These are phyloP conservation scores for Hemisphaericaspora xylofermentans DNA, from an alignment of 1,139 yeast genomes.

Conservation along the genomic window DNA sequence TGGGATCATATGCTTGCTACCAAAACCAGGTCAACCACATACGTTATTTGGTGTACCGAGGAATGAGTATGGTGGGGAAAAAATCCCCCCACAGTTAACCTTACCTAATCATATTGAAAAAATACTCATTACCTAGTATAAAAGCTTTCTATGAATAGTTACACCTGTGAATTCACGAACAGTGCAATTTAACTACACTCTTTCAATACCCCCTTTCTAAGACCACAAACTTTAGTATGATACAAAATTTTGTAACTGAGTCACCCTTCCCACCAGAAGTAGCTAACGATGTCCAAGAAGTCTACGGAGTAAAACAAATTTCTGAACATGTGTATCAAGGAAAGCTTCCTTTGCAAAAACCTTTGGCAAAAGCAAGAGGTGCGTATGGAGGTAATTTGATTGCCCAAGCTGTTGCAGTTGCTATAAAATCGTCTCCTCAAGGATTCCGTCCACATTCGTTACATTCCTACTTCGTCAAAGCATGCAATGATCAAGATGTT, in stretches of 20 bases:
- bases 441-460: conserved; percentile 44
- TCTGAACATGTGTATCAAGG: conserved; percentile 27
- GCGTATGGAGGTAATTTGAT: conserved; percentile 44
- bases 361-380: conserved; percentile 32
- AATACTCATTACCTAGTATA: too few species aligned
- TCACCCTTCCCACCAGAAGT: not conserved
- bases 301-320: conserved; percentile 24
- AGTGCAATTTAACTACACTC: too few species aligned
- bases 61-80: too few species aligned
- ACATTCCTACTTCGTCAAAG: conserved; percentile 41
- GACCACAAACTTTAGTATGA: conserved; percentile 1
- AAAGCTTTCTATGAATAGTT: too few species aligned
- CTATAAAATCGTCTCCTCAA: conserved; percentile 28
- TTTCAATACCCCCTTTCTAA: not conserved
- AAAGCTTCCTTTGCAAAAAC: conserved; percentile 32
- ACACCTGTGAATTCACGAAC: too few species aligned
- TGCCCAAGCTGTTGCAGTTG: conserved; percentile 42
- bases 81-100: too few species aligned
- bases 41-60: too few species aligned
- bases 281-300: conserved; percentile 13
- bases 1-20: too few species aligned
- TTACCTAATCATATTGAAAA: too few species aligned
- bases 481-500: conserved; percentile 31
- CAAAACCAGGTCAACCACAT: too few species aligned
- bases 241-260: conserved; percentile 3